These are phyloP conservation scores for Euphorbia corollata DNA, from an alignment of 441 rosid species.

Conservation along the genomic window DNA sequence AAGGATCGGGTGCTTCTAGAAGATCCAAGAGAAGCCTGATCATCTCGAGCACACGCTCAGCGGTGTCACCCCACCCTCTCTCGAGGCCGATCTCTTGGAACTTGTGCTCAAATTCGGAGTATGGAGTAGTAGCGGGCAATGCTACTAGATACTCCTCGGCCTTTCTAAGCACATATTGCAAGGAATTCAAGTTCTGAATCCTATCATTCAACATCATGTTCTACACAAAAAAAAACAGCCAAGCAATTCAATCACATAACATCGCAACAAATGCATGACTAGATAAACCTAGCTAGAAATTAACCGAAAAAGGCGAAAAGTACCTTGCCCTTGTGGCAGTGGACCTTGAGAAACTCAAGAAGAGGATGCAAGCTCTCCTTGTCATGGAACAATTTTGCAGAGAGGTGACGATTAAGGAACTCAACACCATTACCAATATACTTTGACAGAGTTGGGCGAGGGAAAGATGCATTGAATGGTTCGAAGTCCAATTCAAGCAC, in stretches of 20 bases:
- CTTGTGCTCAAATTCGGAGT: constrained; percentile 47
- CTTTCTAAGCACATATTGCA: constrained; percentile 72
- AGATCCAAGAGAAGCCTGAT: constrained; percentile 81
- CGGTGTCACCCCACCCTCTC: constrained; percentile 89
- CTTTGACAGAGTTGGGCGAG: constrained; percentile 81
- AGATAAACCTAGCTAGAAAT: not conserved
- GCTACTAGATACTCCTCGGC: constrained; percentile 77
- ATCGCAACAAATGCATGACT: not conserved
- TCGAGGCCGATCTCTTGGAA: constrained; percentile 86
- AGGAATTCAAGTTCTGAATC: constrained; percentile 54
- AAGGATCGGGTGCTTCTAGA: constrained; percentile 92
- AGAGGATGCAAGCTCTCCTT: constrained; percentile 84
- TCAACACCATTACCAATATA: constrained; percentile 93
- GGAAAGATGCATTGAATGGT: constrained; percentile 74
- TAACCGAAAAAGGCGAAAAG: not conserved
- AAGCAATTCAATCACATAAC: not conserved
- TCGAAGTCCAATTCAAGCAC: constrained; percentile 88
- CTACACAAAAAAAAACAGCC: constrained; percentile 31
- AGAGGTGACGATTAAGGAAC: constrained; percentile 92
- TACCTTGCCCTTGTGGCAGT: constrained; percentile 86
- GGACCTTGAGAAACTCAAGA: constrained; percentile 73
- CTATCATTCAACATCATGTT: constrained; percentile 77
- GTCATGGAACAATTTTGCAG: constrained; percentile 87
- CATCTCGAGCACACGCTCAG: constrained; percentile 72
- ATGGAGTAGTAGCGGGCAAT: constrained; percentile 48